Evolutionary conservation across 768 basidiomycete species (phyloP).

Genomic region (Chalciporus sphaerocephalus): DNA sequence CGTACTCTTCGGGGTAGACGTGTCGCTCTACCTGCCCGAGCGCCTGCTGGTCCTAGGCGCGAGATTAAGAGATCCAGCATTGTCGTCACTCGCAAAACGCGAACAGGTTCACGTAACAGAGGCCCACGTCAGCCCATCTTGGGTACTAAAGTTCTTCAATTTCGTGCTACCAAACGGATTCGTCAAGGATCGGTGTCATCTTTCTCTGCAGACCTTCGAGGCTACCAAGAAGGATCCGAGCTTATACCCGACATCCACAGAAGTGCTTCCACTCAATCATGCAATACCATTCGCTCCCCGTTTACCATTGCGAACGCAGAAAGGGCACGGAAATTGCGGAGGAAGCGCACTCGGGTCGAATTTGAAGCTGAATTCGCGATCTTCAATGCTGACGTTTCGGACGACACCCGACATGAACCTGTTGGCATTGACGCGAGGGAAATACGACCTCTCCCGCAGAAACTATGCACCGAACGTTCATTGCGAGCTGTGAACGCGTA

Average conservation of each 20-base stretch:
- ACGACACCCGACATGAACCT: conserved; percentile 2
- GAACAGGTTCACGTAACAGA: neutral
- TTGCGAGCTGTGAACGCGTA: neutral
- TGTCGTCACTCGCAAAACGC: neutral
- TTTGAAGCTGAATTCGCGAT: conserved; percentile 9
- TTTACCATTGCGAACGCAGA: neutral
- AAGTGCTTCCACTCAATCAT: no score
- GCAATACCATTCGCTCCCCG: neutral
- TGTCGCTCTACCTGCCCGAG: neutral
- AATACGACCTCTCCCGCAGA: conserved; percentile 23
- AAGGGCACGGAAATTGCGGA: neutral
- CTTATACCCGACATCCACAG: neutral
- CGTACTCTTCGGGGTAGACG: neutral
- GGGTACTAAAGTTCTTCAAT: neutral
- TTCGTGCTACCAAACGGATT: conserved; percentile 10
- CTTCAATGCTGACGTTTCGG: neutral
- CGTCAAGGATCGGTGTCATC: conserved; percentile 7
- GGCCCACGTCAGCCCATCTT: conserved; percentile 1
- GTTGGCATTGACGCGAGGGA: conserved; percentile 18
- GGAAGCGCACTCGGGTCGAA: conserved; percentile 20
- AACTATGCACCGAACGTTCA: conserved; percentile 1
- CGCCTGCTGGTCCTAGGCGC: neutral
- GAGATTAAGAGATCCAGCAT: neutral
- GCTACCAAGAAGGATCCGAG: neutral
- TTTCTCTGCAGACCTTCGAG: neutral